Evolutionary conservation across 1,284 basidiomycete species (phyloP), one percentile per base, ranked within the genome.

Genomic region (Nidula niveotomentosa): DNA sequence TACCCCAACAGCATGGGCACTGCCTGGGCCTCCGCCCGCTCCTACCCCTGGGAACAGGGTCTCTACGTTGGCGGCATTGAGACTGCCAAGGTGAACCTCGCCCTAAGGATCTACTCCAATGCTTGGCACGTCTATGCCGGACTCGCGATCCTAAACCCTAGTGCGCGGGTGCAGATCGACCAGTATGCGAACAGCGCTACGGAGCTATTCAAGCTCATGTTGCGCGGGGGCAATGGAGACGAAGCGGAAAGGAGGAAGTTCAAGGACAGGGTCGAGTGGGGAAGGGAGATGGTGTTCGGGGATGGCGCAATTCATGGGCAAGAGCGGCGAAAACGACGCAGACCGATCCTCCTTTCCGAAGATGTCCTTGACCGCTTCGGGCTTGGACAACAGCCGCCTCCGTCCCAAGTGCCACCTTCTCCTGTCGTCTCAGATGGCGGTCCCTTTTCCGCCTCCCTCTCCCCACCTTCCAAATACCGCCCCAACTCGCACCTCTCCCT

Each of bases 51-150:
- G 97, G 96, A 98, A 72, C 88, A 93, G 43, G 87, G 88, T 1
- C 86, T 90, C 54, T 98, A 98, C 73, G 93, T 97, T 37, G 93
- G 95, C n/a, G 97, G 97, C 0, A 96, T 99, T 65, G 96, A 99
- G 72, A 96, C 94, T 7, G 94, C 96, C 65, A 99, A 99, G 75
- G 96, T 98, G 64, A 99, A 99, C 79, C 91, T 99, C 67, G 90
- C 91, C 58, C 83, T 96, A 13, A 93, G 97, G 1, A 98, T 99
- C 67, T 98, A 98, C 74, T 86, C 93, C 48, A 96, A 96, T 69
- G 91, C 95, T 65, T 99, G 96, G 96, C 97, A 99, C 74, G 96
- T 99, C 63, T 99, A 99, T 69, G 97, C 97, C 33, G 97, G 96
- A 2, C 85, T 99, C 9, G 96, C 97, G 0, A 92, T 99, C 65